phyloP scores from a whole-genome alignment of 768 basidiomycete species.

The Amanita rubescens region DNA sequence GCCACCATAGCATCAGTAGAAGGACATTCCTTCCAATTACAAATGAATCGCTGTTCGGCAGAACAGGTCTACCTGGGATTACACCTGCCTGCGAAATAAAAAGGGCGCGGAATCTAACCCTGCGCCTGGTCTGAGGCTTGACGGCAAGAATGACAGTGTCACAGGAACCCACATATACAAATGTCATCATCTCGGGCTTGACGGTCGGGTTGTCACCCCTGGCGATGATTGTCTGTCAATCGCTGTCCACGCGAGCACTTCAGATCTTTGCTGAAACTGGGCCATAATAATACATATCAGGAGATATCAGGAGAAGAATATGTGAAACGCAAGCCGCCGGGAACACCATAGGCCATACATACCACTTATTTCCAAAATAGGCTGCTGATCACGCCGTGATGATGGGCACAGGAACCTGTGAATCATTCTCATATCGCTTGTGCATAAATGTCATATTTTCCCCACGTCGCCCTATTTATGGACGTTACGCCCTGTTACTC shows the following conservation, averaged over 20 bases:
- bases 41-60: not conserved
- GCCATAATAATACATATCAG: too few relatives aligned
- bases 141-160: not conserved
- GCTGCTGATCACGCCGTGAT: slow-evolving; percentile 1
- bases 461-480: not conserved
- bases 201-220: not conserved
- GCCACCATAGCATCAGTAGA: not conserved
- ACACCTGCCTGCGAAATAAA: not conserved
- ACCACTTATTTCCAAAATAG: not conserved
- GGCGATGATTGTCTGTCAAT: not conserved
- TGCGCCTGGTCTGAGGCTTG: not conserved
- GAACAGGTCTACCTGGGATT: not conserved
- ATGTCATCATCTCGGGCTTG: not conserved
- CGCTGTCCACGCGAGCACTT: not conserved
- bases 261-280: not conserved
- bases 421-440: not conserved
- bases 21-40: not conserved
- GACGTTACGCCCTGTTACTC: too few relatives aligned
- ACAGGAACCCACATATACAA: not conserved
- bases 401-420: not conserved
- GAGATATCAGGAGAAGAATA: not conserved
- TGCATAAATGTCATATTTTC: not conserved
- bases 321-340: not conserved
- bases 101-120: too few relatives aligned
- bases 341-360: too few relatives aligned